Conservation (phyloP, 2,329 filamentous ascomycete species). For the Trichoderma gracile region DNA sequence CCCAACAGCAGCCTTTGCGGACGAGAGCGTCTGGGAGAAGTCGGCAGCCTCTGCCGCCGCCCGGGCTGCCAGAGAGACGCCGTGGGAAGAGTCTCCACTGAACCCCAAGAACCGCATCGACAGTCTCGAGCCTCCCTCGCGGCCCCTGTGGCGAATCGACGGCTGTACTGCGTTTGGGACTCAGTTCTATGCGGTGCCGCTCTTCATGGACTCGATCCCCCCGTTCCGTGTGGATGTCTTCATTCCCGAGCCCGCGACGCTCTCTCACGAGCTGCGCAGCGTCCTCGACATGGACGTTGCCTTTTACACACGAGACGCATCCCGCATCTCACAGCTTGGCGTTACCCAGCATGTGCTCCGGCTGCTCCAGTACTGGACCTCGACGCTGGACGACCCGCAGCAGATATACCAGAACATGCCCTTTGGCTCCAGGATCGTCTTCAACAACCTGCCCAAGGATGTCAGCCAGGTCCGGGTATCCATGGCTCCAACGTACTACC, state of each 20-base stretch:
- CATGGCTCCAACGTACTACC: constrained; percentile 52
- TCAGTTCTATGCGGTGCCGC: constrained; percentile 58
- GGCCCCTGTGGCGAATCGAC: constrained; percentile 59
- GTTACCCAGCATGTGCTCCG: constrained; percentile 57
- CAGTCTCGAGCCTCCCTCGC: constrained; percentile 48
- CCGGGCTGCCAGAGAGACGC: constrained; percentile 1
- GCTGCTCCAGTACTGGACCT: constrained; percentile 55
- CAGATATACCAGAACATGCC: constrained; percentile 49
- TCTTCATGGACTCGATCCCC: constrained; percentile 48
- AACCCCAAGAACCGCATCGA: constrained; percentile 64
- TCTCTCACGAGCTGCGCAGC: constrained; percentile 44
- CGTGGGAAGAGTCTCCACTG: constrained; percentile 53
- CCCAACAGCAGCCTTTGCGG: constrained; percentile 55
- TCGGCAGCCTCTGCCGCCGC: not conserved
- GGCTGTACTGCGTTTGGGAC: constrained; percentile 59
- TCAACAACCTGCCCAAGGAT: constrained; percentile 52
- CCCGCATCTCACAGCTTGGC: constrained; percentile 50
- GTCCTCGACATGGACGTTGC: constrained; percentile 51
- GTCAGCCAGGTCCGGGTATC: constrained; percentile 48
- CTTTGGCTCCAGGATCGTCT: constrained; percentile 59
- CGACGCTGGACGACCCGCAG: constrained; percentile 34
- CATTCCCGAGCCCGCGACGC: constrained; percentile 52
- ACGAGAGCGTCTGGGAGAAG: constrained; percentile 15
- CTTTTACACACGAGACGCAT: constrained; percentile 57
- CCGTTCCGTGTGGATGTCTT: constrained; percentile 61